These are phyloP conservation scores for Myxozyma geophila DNA, from an alignment of 805 yeast species.

Conservation along the genomic window DNA sequence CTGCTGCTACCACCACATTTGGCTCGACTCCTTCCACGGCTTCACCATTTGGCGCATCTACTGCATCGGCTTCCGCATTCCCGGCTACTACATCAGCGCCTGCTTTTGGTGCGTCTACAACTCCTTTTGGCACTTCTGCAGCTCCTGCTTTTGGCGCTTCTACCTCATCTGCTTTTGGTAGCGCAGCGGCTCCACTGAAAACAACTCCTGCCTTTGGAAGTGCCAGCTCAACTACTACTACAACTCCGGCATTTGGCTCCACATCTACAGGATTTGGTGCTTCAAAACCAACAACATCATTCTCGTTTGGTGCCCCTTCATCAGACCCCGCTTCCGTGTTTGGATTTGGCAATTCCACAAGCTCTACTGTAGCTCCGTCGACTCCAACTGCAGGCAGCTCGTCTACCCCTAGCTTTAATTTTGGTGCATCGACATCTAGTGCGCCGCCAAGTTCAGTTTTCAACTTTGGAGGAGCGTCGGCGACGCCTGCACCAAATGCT, in stretches of 20 bases:
- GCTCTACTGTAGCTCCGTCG: slow-evolving; percentile 14
- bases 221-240: not conserved
- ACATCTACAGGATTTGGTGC: not conserved
- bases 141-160: slow-evolving; percentile 2
- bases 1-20: slow-evolving; percentile 1
- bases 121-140: not conserved
- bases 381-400: slow-evolving; percentile 13
- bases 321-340: slow-evolving; percentile 32
- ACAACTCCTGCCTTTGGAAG: not conserved
- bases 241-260: slow-evolving; percentile 1
- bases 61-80: not conserved
- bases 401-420: not conserved
- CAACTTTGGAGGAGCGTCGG: not conserved
- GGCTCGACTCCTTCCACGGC: slow-evolving; percentile 5
- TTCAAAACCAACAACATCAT: slow-evolving; percentile 10
- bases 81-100: not conserved
- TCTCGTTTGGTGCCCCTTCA: slow-evolving; percentile 18
- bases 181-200: not conserved
- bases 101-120: not conserved
- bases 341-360: slow-evolving; percentile 27
- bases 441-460: slow-evolving; percentile 5
- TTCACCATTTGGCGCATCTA: not conserved
- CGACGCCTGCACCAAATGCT: not conserved
- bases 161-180: not conserved
- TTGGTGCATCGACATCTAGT: slow-evolving; percentile 3